phyloP scores from a whole-genome alignment of 208 protist species.

The Phytomonas sp. region DNA sequence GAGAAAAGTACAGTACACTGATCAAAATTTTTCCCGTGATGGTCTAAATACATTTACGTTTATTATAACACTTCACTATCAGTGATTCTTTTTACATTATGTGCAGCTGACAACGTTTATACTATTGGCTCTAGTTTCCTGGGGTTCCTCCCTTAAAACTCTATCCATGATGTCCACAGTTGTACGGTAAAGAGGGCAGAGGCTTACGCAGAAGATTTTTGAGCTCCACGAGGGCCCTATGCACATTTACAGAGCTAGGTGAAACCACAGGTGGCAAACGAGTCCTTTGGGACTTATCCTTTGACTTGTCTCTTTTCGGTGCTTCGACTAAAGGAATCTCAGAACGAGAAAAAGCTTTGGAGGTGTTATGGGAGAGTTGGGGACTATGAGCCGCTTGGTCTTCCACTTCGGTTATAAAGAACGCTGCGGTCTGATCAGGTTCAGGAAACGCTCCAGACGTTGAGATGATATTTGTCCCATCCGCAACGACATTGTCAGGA shows the following conservation, averaged over 20 bases:
- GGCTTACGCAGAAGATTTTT: slow-evolving; percentile 67
- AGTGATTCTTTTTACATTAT: background rate
- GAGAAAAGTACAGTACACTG: slow-evolving; percentile 1
- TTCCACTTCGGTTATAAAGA: slow-evolving; percentile 32
- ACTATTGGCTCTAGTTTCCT: background rate
- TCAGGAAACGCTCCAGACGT: background rate
- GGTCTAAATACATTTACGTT: slow-evolving; percentile 6
- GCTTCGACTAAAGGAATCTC: background rate
- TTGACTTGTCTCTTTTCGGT: background rate
- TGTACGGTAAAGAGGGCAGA: slow-evolving; percentile 65
- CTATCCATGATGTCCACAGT: slow-evolving; percentile 6
- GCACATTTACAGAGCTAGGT: slow-evolving; percentile 55
- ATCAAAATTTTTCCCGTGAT: background rate
- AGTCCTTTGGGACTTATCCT: background rate
- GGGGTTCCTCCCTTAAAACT: background rate
- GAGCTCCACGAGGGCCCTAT: slow-evolving; percentile 71
- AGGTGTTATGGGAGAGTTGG: background rate
- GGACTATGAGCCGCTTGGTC: background rate
- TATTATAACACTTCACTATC: background rate
- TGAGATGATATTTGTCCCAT: background rate
- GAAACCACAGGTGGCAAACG: slow-evolving; percentile 19
- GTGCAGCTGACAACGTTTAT: background rate
- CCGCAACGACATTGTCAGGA: background rate
- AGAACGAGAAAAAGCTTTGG: background rate
- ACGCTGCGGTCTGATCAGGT: slow-evolving; percentile 4